These are phyloP conservation scores for Orbilia blumenaviensis DNA, from an alignment of 2,329 filamentous ascomycete species.

Conservation along the genomic window DNA sequence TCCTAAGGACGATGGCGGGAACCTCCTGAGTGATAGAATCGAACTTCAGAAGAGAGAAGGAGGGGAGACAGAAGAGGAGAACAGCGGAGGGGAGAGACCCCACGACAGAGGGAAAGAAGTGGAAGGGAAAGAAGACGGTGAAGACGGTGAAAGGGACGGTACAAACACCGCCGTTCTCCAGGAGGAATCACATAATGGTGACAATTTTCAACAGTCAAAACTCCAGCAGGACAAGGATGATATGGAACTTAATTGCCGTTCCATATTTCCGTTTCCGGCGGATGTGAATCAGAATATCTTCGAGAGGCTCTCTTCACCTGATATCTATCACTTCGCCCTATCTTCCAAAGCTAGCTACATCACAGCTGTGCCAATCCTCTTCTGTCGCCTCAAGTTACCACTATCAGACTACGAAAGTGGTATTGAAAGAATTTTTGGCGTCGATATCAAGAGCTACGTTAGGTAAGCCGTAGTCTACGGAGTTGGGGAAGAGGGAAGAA, in stretches of 20 bases:
- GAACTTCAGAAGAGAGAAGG: too few relatives aligned
- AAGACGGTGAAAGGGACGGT: background rate
- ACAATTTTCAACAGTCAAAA: background rate
- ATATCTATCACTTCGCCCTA: slow-evolving; percentile 8
- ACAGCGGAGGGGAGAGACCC: too few relatives aligned
- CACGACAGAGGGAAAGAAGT: background rate
- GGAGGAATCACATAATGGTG: background rate
- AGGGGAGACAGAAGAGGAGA: too few relatives aligned
- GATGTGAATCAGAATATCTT: slow-evolving; percentile 11
- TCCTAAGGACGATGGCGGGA: background rate
- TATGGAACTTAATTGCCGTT: background rate
- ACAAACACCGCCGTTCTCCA: background rate
- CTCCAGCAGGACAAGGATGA: background rate
- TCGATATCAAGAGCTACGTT: background rate
- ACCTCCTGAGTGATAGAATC: too few relatives aligned
- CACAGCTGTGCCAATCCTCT: slow-evolving; percentile 5
- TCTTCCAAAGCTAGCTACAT: slow-evolving; percentile 29
- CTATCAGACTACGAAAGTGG: background rate
- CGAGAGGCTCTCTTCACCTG: background rate
- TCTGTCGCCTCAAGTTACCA: background rate
- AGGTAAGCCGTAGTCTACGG: background rate
- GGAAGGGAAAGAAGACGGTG: background rate
- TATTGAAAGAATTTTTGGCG: background rate
- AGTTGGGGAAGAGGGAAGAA: background rate
- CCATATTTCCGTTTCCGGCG: background rate